Evolutionary conservation across 306 rosid species (phyloP).

Genomic region (Biancaea sappan): DNA sequence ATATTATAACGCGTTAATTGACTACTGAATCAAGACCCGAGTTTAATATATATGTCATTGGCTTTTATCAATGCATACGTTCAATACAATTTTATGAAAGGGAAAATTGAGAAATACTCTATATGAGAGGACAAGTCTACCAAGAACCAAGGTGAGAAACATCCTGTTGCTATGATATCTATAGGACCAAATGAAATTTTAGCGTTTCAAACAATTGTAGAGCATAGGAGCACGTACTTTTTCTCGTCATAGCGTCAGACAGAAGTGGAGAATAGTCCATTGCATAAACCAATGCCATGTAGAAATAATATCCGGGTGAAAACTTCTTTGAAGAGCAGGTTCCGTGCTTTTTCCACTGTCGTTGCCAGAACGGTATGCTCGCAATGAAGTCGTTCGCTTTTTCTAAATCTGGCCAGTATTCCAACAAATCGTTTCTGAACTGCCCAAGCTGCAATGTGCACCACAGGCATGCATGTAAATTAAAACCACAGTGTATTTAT

Average conservation of each 20-base stretch:
- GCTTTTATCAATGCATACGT: too few species aligned
- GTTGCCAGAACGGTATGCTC: background rate
- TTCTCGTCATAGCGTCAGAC: rapidly evolving
- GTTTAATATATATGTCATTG: too few species aligned
- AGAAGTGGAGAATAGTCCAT: background rate
- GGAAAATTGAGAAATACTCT: background rate
- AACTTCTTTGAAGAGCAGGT: background rate
- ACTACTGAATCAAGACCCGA: too few species aligned
- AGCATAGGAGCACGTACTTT: background rate
- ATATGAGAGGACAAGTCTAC: too few species aligned
- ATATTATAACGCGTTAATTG: too few species aligned
- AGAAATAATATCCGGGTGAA: background rate
- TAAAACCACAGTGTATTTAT: too few species aligned
- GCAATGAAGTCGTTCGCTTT: background rate
- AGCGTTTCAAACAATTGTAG: background rate
- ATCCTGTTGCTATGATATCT: background rate
- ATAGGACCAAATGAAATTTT: too few species aligned
- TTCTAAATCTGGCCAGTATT: background rate
- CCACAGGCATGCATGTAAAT: background rate
- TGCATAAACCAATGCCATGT: background rate
- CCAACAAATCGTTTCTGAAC: background rate
- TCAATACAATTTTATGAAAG: too few species aligned
- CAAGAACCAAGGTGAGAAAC: too few species aligned
- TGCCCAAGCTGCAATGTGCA: background rate
- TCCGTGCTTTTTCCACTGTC: background rate